Base-by-base conservation (phyloP, 2,329 filamentous ascomycete species). In the Apiospora saccharicola region DNA sequence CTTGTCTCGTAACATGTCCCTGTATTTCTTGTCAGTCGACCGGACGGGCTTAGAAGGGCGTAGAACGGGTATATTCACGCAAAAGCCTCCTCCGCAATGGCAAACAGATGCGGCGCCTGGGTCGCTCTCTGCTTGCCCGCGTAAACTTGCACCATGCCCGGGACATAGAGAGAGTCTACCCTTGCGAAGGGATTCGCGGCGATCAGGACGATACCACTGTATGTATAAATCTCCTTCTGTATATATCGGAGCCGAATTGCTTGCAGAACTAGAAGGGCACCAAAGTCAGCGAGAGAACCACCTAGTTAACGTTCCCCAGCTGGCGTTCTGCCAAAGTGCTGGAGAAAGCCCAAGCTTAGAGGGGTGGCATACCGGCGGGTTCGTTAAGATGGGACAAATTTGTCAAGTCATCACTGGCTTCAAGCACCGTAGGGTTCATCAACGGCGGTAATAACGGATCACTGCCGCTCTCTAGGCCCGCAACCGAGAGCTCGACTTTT, bases 141-240 rank as follows among this genome's bases (percentile, higher is more conserved):
- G 85, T 99, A 99, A 51, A 98, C 95, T 83, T 99, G 96, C n/a
- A 99, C 95, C 96, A 99, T 99, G 76, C 96, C 96, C 24, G 96
- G 95, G 14, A 99, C 96, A 84, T 99, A 99, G 80, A 99, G 91
- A 57, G 96, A 99, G 83, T 99, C 96, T 77, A 99, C 95, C 76
- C 96, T 90, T 71, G 97, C 96, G 80, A 99, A 99, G 30, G 96
- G 96, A 85, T 99, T 99, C 75, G 96, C 97, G 75, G 96, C 96
- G 86, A 99, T 99, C 78, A 99, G 89, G 76, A 99, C 96, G 80
- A 99, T 98, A 81, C 96, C 96, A 82, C 94, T 98, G 87, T 99
- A 99, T 80, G 96, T 99, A 88, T 99, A 99, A 80, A 99, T 99
- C 83, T 99, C 96, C 85, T 98, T 98, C 83, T 99, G 96, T 75